Percentiles rank a stretch among this genome's conserved stretches.
Evolutionary conservation across 169 alveolate genomes (phyloP).

Genomic region (Eimeria maxima): DNA sequence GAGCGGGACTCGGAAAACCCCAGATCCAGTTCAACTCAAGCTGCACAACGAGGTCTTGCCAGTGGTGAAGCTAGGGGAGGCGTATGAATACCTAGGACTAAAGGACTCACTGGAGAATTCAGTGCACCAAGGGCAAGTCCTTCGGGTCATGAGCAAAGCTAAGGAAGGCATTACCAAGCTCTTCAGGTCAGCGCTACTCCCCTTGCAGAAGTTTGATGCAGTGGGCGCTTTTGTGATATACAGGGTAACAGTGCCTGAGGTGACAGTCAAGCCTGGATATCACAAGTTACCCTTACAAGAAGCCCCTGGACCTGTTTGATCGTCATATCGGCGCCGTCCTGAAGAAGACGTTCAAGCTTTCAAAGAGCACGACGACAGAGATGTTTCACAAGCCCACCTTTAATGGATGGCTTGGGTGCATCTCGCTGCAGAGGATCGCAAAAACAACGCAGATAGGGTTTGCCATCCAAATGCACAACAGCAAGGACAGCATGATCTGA

Average conservation of each 20-base stretch:
- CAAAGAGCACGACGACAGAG: neutral
- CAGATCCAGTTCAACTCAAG: neutral
- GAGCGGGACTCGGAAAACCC: neutral
- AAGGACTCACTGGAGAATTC: neutral
- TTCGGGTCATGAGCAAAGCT: neutral
- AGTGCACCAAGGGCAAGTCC: neutral
- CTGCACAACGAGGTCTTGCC: neutral
- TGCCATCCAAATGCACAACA: too few species aligned
- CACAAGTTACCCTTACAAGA: neutral
- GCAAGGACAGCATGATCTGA: too few species aligned
- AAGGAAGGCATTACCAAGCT: neutral
- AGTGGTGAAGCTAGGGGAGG: constrained; percentile 14
- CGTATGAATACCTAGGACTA: neutral
- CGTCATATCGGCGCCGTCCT: neutral
- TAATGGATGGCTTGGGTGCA: neutral
- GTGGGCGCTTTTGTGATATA: neutral
- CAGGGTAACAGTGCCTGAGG: too few species aligned
- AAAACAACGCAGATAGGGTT: too few species aligned
- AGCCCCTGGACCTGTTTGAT: neutral
- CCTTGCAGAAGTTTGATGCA: neutral
- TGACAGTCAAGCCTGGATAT: neutral
- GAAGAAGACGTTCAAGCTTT: neutral
- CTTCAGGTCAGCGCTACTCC: neutral
- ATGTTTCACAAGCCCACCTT: constrained; percentile 7
- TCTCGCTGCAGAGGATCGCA: neutral